phyloP scores from a whole-genome alignment of 2,329 filamentous ascomycete genomes.

The Mariannaea sp. region DNA sequence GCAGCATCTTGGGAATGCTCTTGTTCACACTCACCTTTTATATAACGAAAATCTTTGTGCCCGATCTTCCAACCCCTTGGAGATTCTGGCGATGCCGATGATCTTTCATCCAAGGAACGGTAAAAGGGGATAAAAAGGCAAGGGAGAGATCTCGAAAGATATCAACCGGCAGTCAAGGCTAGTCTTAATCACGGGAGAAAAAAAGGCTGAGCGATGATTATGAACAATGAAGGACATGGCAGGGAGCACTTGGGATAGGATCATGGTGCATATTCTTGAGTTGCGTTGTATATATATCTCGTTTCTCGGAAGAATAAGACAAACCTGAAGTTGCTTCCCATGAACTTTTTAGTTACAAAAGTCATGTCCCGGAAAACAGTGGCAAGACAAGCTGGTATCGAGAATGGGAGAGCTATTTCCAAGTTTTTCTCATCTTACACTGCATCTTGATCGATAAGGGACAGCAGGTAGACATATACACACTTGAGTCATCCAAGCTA shows the following conservation, averaged over 20 bases:
- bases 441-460: no score
- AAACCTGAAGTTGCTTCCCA: background rate
- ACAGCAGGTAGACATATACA: no score
- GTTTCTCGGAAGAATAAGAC: background rate
- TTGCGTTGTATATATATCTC: background rate
- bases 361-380: no score
- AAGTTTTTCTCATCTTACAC: no score
- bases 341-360: background rate
- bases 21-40: constrained; percentile 1
- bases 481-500: no score
- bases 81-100: background rate
- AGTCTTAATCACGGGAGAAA: background rate
- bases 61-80: background rate
- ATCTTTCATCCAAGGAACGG: background rate
- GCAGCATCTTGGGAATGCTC: background rate
- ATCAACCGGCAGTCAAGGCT: no score
- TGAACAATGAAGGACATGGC: background rate
- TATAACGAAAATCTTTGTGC: background rate
- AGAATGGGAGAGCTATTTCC: no score
- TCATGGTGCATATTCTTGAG: constrained; percentile 1
- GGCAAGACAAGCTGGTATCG: no score
- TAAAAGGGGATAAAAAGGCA: background rate
- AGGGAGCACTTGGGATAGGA: background rate
- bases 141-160: background rate
- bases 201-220: background rate